Percentiles rank a stretch among this genome's conserved stretches.
These are phyloP conservation scores for Mucor piriformis DNA, from an alignment of 371 early-diverging fungal genomes.

Conservation along the genomic window DNA sequence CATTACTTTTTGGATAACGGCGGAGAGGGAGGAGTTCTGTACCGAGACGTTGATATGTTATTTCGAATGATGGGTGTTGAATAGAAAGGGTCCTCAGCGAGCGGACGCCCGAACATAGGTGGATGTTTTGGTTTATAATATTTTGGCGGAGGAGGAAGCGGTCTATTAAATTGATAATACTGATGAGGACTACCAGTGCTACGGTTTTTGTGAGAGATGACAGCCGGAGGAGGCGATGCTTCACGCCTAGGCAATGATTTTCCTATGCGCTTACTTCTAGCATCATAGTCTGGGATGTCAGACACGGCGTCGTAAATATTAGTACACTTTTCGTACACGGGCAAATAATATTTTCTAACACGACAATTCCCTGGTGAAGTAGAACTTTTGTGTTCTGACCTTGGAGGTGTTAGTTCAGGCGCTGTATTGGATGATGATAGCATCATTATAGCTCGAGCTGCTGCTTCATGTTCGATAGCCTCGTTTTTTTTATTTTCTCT, in stretches of 20 bases:
- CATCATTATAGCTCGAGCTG: constrained; percentile 15
- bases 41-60: neutral
- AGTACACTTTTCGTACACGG: neutral
- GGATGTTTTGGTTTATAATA: neutral
- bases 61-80: constrained; percentile 5
- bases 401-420: neutral
- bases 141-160: neutral
- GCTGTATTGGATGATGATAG: neutral
- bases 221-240: neutral
- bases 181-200: neutral
- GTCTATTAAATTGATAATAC: constrained; percentile 1
- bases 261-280: neutral
- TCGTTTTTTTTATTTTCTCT: constrained; percentile 1
- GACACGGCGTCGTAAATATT: neutral
- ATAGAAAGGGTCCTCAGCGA: constrained; percentile 7
- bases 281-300: neutral
- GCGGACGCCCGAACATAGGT: neutral
- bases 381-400: neutral
- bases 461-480: constrained; percentile 5
- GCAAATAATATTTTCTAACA: too few species aligned
- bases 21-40: neutral
- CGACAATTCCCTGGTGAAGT: neutral
- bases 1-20: neutral
- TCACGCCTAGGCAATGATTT: neutral
- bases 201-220: neutral